These are phyloP conservation scores for Papilionanthe hybrid DNA, from an alignment of 116 monocot species.

Conservation along the genomic window DNA sequence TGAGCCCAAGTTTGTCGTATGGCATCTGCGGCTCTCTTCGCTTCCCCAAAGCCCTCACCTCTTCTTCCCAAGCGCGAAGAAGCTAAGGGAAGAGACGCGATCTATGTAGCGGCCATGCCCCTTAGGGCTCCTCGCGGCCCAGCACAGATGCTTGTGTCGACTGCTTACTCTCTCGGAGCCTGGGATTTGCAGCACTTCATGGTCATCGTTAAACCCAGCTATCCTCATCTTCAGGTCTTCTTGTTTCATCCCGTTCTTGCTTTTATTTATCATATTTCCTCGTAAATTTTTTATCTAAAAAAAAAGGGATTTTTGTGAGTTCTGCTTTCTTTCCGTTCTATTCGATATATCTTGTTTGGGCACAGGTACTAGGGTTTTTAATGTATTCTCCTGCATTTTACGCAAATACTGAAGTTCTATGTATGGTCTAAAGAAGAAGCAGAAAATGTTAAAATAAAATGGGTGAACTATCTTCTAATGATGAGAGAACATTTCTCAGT, in stretches of 20 bases:
- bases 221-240: constrained; percentile 17
- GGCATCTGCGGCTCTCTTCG: constrained; percentile 11
- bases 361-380: background rate
- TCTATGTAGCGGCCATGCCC: constrained; percentile 80
- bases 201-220: constrained; percentile 43
- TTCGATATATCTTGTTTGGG: background rate
- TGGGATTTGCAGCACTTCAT: constrained; percentile 85
- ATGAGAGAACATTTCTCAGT: too few relatives aligned
- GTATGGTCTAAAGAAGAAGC: too few relatives aligned
- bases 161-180: constrained; percentile 45
- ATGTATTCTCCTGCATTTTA: background rate
- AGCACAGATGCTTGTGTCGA: constrained; percentile 39
- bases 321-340: background rate
- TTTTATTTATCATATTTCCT: background rate
- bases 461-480: too few relatives aligned
- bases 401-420: too few relatives aligned
- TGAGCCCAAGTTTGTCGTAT: background rate
- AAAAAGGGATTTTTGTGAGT: background rate
- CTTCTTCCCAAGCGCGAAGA: background rate
- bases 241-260: background rate
- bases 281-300: background rate
- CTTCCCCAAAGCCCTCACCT: background rate
- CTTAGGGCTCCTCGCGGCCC: constrained; percentile 59
- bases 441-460: too few relatives aligned
- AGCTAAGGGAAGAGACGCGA: constrained; percentile 18